Conservation (phyloP, 768 basidiomycete genomes). For the Floccularia luteovirens region DNA sequence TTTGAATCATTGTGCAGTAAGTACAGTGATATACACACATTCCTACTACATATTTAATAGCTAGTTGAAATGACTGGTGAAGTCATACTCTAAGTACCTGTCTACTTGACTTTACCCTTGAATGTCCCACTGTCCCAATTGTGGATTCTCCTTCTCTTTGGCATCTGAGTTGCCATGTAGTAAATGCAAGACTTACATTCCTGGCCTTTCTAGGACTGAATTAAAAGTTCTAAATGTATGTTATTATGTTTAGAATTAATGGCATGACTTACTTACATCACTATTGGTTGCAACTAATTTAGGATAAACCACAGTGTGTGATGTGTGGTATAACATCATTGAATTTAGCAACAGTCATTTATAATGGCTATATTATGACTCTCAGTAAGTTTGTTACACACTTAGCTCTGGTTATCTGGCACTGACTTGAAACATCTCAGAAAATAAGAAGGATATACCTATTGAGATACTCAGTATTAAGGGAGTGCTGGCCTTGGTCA, state of each 20-base stretch:
- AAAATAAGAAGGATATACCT: background rate
- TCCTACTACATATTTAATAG: no score
- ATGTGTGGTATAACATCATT: constrained; percentile 3
- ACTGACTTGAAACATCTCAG: background rate
- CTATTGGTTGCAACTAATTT: background rate
- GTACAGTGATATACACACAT: no score
- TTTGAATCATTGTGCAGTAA: no score
- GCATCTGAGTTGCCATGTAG: no score
- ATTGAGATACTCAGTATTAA: background rate
- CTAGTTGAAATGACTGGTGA: background rate
- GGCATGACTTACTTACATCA: background rate
- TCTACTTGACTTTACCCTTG: background rate
- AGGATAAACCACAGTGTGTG: constrained; percentile 9
- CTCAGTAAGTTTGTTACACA: constrained; percentile 4
- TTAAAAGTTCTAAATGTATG: constrained; percentile 3
- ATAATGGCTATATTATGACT: constrained; percentile 3
- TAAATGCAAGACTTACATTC: background rate
- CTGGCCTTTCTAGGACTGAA: constrained; percentile 1
- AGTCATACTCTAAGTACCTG: background rate
- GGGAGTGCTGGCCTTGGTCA: background rate
- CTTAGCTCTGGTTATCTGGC: background rate
- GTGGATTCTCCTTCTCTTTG: no score
- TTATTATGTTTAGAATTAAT: background rate
- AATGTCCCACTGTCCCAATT: background rate
- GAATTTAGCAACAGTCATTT: constrained; percentile 2